These are phyloP conservation scores for Coniochaeta sp. DNA, from an alignment of 2,329 filamentous ascomycete genomes.

Conservation along the genomic window DNA sequence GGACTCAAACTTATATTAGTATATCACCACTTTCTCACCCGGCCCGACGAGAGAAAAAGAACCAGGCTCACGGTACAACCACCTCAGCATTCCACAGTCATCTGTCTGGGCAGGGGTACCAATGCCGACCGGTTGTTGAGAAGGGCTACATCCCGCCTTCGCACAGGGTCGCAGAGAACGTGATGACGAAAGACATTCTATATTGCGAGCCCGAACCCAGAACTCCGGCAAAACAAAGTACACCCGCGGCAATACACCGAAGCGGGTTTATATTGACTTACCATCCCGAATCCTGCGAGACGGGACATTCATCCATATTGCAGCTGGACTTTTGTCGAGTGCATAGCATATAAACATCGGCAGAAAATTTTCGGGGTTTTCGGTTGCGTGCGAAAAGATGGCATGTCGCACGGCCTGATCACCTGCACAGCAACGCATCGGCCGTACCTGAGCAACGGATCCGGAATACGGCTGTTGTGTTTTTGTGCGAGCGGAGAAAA, in stretches of 20 bases:
- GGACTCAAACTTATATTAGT: neutral
- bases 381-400: neutral
- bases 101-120: neutral
- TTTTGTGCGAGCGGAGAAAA: too few relatives aligned
- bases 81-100: neutral
- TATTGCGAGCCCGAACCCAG: constrained; percentile 1
- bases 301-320: constrained; percentile 4
- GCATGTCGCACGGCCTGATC: neutral
- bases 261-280: neutral
- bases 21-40: too few relatives aligned
- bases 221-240: neutral
- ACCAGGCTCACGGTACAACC: constrained; percentile 4
- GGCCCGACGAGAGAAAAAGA: constrained; percentile 1
- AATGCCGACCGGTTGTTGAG: constrained; percentile 3
- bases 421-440: neutral
- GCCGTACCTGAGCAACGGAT: neutral
- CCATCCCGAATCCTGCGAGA: neutral
- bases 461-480: too few relatives aligned
- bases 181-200: constrained; percentile 5
- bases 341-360: neutral
- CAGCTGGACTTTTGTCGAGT: neutral
- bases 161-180: neutral
- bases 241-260: neutral
- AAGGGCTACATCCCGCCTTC: neutral
- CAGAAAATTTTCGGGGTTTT: neutral